Conservation (phyloP, 208 protist species). For the Leishmania tropica region DNA sequence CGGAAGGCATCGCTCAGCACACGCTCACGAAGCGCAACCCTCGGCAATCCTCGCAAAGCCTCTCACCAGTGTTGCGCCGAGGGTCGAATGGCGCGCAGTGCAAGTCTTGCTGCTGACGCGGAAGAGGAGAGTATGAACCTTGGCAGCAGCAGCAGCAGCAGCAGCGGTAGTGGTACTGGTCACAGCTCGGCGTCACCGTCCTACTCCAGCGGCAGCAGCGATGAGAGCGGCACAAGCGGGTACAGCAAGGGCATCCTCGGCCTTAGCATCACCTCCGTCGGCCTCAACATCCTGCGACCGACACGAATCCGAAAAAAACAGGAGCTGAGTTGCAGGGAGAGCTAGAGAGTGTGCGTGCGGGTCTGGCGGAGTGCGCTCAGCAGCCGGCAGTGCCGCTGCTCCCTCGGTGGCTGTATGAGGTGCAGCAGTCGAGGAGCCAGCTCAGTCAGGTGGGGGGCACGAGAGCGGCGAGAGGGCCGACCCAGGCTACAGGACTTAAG, state of each 20-base stretch:
- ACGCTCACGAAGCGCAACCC: constrained; percentile 1
- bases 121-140: constrained; percentile 11
- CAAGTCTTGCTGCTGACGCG: neutral
- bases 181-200: too few species aligned
- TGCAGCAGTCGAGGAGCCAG: neutral
- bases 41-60: neutral
- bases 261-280: constrained; percentile 23
- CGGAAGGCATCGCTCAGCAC: constrained; percentile 1
- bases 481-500: neutral
- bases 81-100: neutral
- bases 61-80: neutral
- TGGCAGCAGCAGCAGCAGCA: constrained; percentile 8
- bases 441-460: neutral
- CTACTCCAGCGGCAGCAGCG: constrained; percentile 13
- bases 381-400: neutral
- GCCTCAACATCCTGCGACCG: constrained; percentile 18
- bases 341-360: neutral
- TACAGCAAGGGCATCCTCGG: neutral
- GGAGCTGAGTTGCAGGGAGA: neutral
- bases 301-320: constrained; percentile 17
- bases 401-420: neutral
- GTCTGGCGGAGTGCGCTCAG: neutral
- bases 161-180: too few species aligned
- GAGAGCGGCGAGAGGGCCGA: neutral
- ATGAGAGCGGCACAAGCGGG: neutral